Evolutionary conservation across 2,329 filamentous ascomycete species (phyloP).

Genomic region (Pestalotiopsis sp.): DNA sequence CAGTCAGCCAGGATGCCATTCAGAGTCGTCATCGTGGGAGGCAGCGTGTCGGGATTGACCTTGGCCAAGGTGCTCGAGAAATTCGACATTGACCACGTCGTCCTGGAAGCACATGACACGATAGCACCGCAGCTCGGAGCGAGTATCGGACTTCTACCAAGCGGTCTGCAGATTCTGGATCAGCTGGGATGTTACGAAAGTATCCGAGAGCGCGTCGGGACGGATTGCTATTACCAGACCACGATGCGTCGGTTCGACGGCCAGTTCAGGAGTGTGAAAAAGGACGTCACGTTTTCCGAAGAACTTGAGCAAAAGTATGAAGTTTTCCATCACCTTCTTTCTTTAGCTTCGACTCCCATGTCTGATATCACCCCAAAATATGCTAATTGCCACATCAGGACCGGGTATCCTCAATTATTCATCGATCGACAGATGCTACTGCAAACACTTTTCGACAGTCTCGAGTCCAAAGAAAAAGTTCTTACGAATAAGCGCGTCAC

Average conservation of each 20-base stretch:
- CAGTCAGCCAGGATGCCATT: not conserved
- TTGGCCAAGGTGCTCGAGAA: not conserved
- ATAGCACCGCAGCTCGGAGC: not conserved
- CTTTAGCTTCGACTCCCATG: too few relatives aligned
- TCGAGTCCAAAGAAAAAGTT: not conserved
- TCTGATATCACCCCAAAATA: too few relatives aligned
- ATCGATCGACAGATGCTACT: not conserved
- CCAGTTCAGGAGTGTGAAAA: not conserved
- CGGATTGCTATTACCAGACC: not conserved
- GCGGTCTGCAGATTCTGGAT: not conserved
- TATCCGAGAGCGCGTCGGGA: not conserved
- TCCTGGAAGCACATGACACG: not conserved
- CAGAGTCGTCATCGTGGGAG: not conserved
- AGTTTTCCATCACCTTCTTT: accelerated
- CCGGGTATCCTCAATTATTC: not conserved
- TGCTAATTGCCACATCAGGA: not conserved
- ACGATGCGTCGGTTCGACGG: not conserved
- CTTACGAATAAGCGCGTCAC: not conserved
- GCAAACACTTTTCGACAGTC: not conserved
- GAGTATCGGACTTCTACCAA: not conserved
- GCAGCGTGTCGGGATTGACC: not conserved
- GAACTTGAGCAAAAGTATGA: not conserved
- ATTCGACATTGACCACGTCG: not conserved
- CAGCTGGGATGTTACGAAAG: not conserved
- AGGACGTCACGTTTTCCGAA: not conserved